A percentile compares a stretch with the other conserved stretches of the same genome.
These are phyloP conservation scores for Suhomyces wounanorum DNA, from an alignment of 1,139 yeast species.

Conservation along the genomic window DNA sequence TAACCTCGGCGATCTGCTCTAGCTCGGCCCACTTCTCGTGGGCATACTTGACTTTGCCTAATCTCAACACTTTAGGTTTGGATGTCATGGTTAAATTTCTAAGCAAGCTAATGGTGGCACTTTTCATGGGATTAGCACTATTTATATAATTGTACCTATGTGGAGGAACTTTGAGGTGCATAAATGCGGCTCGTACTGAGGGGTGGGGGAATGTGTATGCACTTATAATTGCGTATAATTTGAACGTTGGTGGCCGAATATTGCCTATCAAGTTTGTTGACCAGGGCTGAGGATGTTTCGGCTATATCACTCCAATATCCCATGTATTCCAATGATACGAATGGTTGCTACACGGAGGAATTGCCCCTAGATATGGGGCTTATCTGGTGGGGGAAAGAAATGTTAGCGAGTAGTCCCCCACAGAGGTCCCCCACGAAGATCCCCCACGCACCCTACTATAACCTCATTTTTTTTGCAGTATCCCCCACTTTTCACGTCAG, in stretches of 20 bases:
- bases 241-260: not conserved
- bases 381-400: not conserved
- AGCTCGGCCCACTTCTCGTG: constrained; percentile 59
- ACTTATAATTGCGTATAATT: not conserved
- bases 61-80: constrained; percentile 59
- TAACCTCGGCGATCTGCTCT: constrained; percentile 49
- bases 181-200: not conserved
- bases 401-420: too few species aligned
- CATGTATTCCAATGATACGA: not conserved
- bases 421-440: not conserved
- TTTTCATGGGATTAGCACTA: not conserved
- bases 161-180: not conserved
- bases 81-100: not conserved
- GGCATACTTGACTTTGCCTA: constrained; percentile 57
- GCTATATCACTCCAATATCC: not conserved
- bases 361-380: not conserved
- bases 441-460: not conserved
- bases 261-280: not conserved
- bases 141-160: not conserved
- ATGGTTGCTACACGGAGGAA: not conserved
- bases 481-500: not conserved
- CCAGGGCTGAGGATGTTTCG: not conserved
- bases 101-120: not conserved
- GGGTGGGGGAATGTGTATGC: not conserved
- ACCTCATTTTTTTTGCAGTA: not conserved